Base-by-base conservation (phyloP, 352 stramenopile species). In the Globisporangium camurandrum region DNA sequence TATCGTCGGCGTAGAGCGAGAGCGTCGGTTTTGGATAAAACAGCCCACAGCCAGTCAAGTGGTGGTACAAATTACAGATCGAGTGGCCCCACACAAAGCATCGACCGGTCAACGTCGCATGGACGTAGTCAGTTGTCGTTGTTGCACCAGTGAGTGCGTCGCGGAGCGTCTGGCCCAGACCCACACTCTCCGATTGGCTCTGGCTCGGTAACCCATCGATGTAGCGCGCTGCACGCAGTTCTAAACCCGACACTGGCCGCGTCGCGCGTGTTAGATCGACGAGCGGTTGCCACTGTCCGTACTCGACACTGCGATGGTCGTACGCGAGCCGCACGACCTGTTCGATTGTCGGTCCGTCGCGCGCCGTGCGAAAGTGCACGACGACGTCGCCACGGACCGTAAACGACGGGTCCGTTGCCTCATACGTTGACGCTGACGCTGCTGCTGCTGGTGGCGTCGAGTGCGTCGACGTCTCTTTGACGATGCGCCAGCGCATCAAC, bases 61-160 rank as follows among this genome's bases (percentile, higher is more conserved):
- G 86, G 52, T 91, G 79, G 37, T 86, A 86, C 48, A 84, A 42
- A 17, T 78, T 85, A 60, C 74, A 86, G 4, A 87, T 48, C 3
- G 60, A 64, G 26, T 88, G 63, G 40, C 69, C 71, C 79, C 76
- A 88, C 16, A 77, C 43, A 30, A 75, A 75, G 31, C 70, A 60
- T 30, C 68, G 56, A 4, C 60, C 63, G 6, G 50, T 59, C 46
- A 75, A 69, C 4, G 46, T 46, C 1, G 57, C 50, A 6, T 24
- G 42, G 19, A 74, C 51, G 27, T 57, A 59, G 20, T 70, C 62
- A 20, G 57, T 12, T 57, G 3, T 24, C 19, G 11, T 51, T 36
- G 30, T 33, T 8, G 3, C 44, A 10, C 23, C 46, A 34, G 11
- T 34, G 23, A 11, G 24, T 24, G 30, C 27, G 12, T 57, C 37